These are phyloP conservation scores for Polygonum aviculare DNA, from an alignment of 148 eudicot genomes.

Conservation along the genomic window DNA sequence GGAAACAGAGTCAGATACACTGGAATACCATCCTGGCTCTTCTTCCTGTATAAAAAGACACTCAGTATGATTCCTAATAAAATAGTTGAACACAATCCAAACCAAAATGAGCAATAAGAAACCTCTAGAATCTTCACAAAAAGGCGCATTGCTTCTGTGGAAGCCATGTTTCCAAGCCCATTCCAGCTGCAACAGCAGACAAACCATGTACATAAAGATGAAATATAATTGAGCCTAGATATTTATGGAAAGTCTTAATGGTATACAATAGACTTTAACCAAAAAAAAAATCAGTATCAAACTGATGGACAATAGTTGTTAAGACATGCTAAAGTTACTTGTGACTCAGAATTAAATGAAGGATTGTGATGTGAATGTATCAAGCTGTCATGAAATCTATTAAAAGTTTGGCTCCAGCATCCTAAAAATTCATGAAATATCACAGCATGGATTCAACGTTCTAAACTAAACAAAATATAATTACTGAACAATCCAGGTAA, in stretches of 20 bases:
- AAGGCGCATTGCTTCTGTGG: constrained; percentile 97
- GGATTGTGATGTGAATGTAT: background rate
- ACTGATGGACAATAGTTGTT: background rate
- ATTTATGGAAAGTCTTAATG: background rate
- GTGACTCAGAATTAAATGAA: background rate
- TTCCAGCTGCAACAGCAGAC: constrained; percentile 61
- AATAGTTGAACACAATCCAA: background rate
- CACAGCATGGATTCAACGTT: background rate
- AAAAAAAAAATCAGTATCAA: background rate
- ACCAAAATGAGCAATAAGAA: background rate
- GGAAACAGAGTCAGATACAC: constrained; percentile 45
- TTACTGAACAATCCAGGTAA: background rate
- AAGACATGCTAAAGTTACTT: background rate
- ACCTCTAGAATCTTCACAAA: constrained; percentile 99
- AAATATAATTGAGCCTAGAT: background rate
- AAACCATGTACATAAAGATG: background rate
- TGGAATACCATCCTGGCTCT: constrained; percentile 98
- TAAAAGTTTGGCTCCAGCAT: background rate
- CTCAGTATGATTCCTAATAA: background rate
- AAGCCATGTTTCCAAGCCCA: constrained; percentile 82
- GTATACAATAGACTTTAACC: background rate
- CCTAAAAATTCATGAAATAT: background rate
- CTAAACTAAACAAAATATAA: background rate
- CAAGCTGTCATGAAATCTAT: background rate
- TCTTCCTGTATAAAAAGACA: constrained; percentile 52